These are phyloP conservation scores for Davidsoniella australis DNA, from an alignment of 2,329 filamentous ascomycete genomes.

Conservation along the genomic window DNA sequence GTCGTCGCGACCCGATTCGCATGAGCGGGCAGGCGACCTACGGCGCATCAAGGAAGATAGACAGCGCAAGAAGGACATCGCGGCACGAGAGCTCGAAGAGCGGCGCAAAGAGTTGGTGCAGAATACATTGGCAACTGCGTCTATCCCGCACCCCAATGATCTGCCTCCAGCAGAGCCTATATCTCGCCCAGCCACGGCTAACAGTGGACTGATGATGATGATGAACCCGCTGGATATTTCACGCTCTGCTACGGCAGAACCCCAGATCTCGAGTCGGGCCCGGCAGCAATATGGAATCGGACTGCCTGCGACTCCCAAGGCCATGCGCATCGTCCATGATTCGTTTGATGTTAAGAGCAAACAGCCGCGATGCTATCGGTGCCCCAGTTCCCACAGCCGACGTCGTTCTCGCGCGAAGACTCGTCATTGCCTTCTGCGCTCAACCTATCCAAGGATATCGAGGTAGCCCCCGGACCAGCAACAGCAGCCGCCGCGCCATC, in stretches of 20 bases:
- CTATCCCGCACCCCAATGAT: slow-evolving; percentile 58
- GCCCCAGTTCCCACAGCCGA: background rate
- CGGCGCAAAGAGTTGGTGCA: slow-evolving; percentile 69
- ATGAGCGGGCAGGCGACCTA: slow-evolving; percentile 35
- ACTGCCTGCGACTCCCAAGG: slow-evolving; percentile 78
- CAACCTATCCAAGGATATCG: background rate
- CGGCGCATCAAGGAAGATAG: slow-evolving; percentile 41
- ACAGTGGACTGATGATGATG: slow-evolving; percentile 17
- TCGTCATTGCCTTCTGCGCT: background rate
- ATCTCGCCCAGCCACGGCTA: slow-evolving; percentile 16
- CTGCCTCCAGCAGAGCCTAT: slow-evolving; percentile 22
- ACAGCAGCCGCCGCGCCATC: slow-evolving; percentile 29
- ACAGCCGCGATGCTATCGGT: background rate
- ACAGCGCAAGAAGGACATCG: slow-evolving; percentile 52
- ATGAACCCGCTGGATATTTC: slow-evolving; percentile 27
- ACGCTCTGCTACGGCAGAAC: slow-evolving; percentile 50
- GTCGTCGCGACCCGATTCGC: slow-evolving; percentile 23
- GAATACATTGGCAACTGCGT: slow-evolving; percentile 53
- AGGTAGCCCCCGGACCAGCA: slow-evolving; percentile 29
- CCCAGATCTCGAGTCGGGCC: slow-evolving; percentile 33
- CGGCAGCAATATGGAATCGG: slow-evolving; percentile 41
- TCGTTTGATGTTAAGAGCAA: slow-evolving; percentile 20
- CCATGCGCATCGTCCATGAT: slow-evolving; percentile 68
- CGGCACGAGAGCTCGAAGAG: slow-evolving; percentile 75
- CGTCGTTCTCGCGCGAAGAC: background rate